A percentile compares a stretch with the other conserved stretches of the same genome.
These are phyloP conservation scores for Nicotiana sylvestris DNA, from an alignment of 257 asterid species.

Conservation along the genomic window DNA sequence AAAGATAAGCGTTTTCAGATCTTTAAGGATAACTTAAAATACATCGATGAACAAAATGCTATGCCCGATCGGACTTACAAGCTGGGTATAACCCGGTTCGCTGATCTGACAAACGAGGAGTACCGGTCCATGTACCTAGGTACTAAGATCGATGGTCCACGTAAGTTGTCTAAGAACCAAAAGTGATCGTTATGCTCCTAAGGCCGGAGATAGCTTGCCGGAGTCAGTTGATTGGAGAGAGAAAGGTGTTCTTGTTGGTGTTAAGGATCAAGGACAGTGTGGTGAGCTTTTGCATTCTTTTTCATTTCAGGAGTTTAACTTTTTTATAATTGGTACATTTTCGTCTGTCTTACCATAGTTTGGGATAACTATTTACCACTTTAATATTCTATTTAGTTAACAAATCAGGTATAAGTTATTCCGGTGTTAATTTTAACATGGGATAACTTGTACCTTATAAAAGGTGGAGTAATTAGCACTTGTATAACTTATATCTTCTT, in stretches of 20 bases:
- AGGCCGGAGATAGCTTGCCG: slow-evolving; percentile 47
- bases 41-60: slow-evolving; percentile 48
- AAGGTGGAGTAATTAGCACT: too few species aligned
- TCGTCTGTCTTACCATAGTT: too few species aligned
- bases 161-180: slow-evolving; percentile 16
- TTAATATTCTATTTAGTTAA: too few species aligned
- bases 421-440: too few species aligned
- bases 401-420: too few species aligned
- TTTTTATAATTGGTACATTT: too few species aligned
- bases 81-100: slow-evolving; percentile 57
- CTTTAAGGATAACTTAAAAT: slow-evolving; percentile 43
- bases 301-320: too few species aligned
- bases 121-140: slow-evolving; percentile 47
- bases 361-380: too few species aligned
- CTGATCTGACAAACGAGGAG: slow-evolving; percentile 59
- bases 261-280: slow-evolving; percentile 67
- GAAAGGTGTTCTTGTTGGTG: slow-evolving; percentile 50
- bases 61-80: slow-evolving; percentile 26
- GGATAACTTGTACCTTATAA: too few species aligned
- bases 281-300: slow-evolving; percentile 25
- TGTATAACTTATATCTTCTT: too few species aligned
- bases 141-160: slow-evolving; percentile 18
- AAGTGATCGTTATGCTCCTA: slow-evolving; percentile 46
- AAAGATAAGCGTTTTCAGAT: slow-evolving; percentile 49
- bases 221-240: slow-evolving; percentile 60